Evolutionary conservation across 1,284 basidiomycete species (phyloP).

Genomic region (Puccinia polysora): DNA sequence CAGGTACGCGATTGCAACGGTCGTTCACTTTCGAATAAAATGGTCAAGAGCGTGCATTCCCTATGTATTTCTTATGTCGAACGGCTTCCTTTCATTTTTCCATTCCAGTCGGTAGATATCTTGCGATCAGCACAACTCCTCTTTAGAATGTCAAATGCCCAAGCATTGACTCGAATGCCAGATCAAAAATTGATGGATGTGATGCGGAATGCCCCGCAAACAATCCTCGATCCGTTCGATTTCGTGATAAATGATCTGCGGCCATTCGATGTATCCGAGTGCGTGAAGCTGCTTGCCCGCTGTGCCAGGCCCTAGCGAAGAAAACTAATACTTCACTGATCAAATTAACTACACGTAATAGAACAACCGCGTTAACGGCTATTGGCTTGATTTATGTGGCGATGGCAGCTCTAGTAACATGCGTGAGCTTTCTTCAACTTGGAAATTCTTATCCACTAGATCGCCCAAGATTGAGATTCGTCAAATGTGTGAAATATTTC

Average conservation of each 20-base stretch:
- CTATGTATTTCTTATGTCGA: not conserved
- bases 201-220: conserved; percentile 28
- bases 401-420: conserved; percentile 18
- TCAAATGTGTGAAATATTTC: no score
- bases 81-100: not conserved
- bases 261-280: conserved; percentile 41
- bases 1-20: not conserved
- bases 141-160: conserved; percentile 7
- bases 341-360: not conserved
- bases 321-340: not conserved
- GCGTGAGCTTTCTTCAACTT: conserved; percentile 5
- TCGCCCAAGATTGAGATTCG: not conserved
- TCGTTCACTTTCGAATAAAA: no score
- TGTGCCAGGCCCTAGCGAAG: not conserved
- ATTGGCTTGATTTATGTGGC: conserved; percentile 36
- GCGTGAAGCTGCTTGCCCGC: not conserved
- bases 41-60: no score
- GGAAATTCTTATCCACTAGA: not conserved
- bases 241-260: conserved; percentile 23
- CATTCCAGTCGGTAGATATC: not conserved
- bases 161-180: conserved; percentile 1
- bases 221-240: conserved; percentile 26
- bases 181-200: conserved; percentile 3
- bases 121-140: conserved; percentile 14
- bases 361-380: conserved; percentile 16